Evolutionary conservation across 805 yeast species (phyloP).

Genomic region (Schwanniomyces vanrijiae): DNA sequence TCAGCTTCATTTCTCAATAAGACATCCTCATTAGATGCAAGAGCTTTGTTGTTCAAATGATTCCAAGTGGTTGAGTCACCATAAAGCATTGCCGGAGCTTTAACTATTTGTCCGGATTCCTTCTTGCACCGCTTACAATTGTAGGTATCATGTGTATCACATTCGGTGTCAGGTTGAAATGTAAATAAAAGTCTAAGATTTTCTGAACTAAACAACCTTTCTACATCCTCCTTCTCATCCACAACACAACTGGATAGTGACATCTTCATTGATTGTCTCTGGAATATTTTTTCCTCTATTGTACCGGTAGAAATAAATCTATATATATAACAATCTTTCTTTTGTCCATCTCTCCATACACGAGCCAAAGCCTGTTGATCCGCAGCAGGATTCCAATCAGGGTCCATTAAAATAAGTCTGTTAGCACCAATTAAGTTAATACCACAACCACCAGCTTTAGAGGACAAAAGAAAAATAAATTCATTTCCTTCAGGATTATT

Average conservation of each 20-base stretch:
- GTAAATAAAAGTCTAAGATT: slow-evolving; percentile 73
- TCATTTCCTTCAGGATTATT: slow-evolving; percentile 88
- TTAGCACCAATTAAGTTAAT: slow-evolving; percentile 96
- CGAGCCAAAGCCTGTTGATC: slow-evolving; percentile 98
- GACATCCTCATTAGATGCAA: slow-evolving; percentile 71
- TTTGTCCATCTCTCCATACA: slow-evolving; percentile 99
- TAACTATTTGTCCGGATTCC: slow-evolving; percentile 50
- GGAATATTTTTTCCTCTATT: slow-evolving; percentile 94
- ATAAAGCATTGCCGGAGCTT: slow-evolving; percentile 85
- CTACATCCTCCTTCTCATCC: slow-evolving; percentile 94
- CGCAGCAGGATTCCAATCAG: slow-evolving; percentile 98
- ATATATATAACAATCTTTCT: slow-evolving; percentile 93
- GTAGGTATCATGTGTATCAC: slow-evolving; percentile 93
- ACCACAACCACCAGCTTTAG: slow-evolving; percentile 99
- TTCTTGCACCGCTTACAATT: slow-evolving; percentile 76
- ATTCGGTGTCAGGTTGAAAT: slow-evolving; percentile 62
- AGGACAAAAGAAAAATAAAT: slow-evolving; percentile 83
- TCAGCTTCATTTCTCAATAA: slow-evolving; percentile 72
- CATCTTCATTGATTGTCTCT: slow-evolving; percentile 91
- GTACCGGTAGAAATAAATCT: slow-evolving; percentile 93
- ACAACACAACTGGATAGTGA: slow-evolving; percentile 94
- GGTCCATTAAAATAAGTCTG: slow-evolving; percentile 80
- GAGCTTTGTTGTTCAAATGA: slow-evolving; percentile 67
- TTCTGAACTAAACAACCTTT: slow-evolving; percentile 83
- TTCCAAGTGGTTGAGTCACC: slow-evolving; percentile 99